phyloP scores from a whole-genome alignment of 176 grass and related monocot genomes.

The Rhynchospora breviuscula region DNA sequence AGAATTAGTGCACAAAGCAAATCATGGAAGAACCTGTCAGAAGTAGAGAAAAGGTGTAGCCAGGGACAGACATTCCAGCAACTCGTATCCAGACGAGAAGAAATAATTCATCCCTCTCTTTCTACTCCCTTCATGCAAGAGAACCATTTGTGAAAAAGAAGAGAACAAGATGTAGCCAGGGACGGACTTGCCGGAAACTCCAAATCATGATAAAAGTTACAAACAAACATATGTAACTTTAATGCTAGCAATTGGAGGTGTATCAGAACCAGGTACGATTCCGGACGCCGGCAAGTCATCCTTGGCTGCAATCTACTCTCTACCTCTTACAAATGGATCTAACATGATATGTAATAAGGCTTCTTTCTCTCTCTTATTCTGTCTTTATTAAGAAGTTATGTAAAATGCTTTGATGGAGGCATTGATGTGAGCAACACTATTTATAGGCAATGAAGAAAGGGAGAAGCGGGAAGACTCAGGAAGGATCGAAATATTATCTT shows the following conservation, averaged over 20 bases:
- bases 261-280: background rate
- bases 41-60: slow-evolving; percentile 31
- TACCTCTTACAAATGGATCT: slow-evolving; percentile 23
- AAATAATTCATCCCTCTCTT: background rate
- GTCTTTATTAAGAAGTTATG: background rate
- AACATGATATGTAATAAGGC: slow-evolving; percentile 2
- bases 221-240: background rate
- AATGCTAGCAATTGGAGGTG: background rate
- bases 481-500: slow-evolving; percentile 17
- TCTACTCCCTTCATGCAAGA: background rate
- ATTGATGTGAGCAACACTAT: slow-evolving; percentile 20
- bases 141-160: slow-evolving; percentile 15
- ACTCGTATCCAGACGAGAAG: background rate
- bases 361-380: background rate
- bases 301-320: slow-evolving; percentile 29
- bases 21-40: background rate
- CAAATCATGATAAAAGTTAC: background rate
- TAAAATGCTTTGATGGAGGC: slow-evolving; percentile 10
- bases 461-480: background rate
- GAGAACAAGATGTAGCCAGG: slow-evolving; percentile 36
- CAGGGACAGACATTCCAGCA: slow-evolving; percentile 30
- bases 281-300: slow-evolving; percentile 9
- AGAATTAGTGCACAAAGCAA: background rate
- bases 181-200: slow-evolving; percentile 28
- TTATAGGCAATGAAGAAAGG: slow-evolving; percentile 13